A percentile compares a stretch with the other conserved stretches of the same genome.
Evolutionary conservation across 148 eudicot species (phyloP).

Genomic region (Hydrangea macrophylla): DNA sequence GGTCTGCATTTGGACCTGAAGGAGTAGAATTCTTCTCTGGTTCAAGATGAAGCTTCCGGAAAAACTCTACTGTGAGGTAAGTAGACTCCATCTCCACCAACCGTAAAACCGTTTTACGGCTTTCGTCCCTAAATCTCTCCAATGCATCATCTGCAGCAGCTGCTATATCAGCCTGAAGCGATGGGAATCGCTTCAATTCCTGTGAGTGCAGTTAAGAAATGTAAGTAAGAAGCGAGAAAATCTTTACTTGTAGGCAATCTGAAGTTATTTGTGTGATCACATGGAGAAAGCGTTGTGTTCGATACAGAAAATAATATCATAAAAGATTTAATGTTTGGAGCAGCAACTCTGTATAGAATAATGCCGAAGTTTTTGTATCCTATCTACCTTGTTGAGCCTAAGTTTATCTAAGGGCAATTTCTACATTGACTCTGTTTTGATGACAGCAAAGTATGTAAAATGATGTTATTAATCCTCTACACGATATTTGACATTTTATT

Average conservation of each 20-base stretch:
- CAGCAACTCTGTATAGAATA: no score
- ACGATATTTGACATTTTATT: no score
- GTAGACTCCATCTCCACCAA: constrained; percentile 97
- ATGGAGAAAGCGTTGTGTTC: no score
- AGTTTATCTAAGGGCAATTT: no score
- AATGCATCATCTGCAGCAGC: constrained; percentile 80
- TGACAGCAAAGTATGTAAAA: no score
- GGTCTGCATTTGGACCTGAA: constrained; percentile 53
- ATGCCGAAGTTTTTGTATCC: no score
- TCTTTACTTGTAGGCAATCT: not conserved
- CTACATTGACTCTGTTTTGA: no score
- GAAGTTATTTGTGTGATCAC: not conserved
- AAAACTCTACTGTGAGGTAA: constrained; percentile 91
- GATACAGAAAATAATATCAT: no score
- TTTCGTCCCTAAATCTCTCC: constrained; percentile 91
- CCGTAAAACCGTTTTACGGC: constrained; percentile 80
- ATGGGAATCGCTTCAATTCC: constrained; percentile 95
- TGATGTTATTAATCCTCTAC: no score
- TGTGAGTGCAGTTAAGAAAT: constrained; percentile 22
- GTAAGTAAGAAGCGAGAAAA: not conserved
- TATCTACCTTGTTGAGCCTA: no score
- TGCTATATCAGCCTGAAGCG: constrained; percentile 91
- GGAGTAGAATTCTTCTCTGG: constrained; percentile 53
- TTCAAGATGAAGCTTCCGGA: constrained; percentile 82
- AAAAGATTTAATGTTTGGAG: no score